Evolutionary conservation across 1,284 basidiomycete genomes (phyloP).

Genomic region (Austroboletus novae-zelandiae): DNA sequence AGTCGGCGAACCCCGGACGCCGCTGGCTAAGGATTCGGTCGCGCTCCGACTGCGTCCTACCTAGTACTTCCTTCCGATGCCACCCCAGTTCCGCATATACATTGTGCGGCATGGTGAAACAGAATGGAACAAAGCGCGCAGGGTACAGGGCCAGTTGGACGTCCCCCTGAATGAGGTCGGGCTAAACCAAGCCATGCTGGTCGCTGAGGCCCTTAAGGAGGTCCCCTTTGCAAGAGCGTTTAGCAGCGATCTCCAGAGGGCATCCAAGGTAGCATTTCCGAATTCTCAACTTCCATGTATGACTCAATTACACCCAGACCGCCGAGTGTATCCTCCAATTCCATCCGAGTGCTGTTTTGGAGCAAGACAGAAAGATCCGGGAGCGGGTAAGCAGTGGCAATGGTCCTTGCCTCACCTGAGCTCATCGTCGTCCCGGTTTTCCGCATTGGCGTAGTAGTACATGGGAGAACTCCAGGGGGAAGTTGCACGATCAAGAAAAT

Average conservation of each 20-base stretch:
- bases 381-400: conserved; percentile 51
- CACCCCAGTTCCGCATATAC: conserved; percentile 45
- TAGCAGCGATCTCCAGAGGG: conserved; percentile 65
- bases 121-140: conserved; percentile 54
- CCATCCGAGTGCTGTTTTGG: conserved; percentile 47
- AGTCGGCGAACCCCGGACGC: background rate
- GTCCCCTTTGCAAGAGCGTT: conserved; percentile 53
- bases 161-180: conserved; percentile 60
- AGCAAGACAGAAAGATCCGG: conserved; percentile 47
- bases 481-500: conserved; percentile 15
- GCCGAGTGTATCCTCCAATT: conserved; percentile 56
- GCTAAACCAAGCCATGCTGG: conserved; percentile 50
- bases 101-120: conserved; percentile 78
- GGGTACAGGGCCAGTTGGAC: conserved; percentile 73
- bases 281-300: background rate
- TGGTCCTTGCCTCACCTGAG: background rate
- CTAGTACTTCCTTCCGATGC: conserved; percentile 13
- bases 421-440: conserved; percentile 2
- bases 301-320: conserved; percentile 43
- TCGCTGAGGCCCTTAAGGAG: conserved; percentile 50
- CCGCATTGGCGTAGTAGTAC: conserved; percentile 38
- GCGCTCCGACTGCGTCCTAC: background rate
- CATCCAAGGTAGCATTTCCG: conserved; percentile 46
- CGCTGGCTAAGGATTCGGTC: background rate
- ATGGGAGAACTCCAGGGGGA: conserved; percentile 66